These are phyloP conservation scores for Beta lomatogona DNA, from an alignment of 179 eudicot species.

Conservation along the genomic window DNA sequence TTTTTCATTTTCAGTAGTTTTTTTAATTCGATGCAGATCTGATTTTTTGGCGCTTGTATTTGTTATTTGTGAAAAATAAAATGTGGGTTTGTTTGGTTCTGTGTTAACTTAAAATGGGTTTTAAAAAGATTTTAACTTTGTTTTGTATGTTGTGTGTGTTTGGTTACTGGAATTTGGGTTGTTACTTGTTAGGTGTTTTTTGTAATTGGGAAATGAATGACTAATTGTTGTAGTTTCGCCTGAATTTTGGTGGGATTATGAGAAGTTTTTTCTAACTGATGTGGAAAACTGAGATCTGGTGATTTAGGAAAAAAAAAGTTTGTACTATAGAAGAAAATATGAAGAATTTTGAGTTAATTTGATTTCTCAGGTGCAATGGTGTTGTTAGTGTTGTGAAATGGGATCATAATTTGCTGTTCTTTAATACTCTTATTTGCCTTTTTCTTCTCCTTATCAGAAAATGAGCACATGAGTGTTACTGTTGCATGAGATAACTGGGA, in stretches of 20 bases:
- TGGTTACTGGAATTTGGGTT: neutral
- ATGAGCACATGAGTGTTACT: neutral
- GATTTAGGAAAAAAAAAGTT: neutral
- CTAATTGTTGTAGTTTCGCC: too few relatives aligned
- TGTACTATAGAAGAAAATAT: neutral
- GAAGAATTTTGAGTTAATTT: neutral
- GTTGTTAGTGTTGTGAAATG: neutral
- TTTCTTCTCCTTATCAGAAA: too few relatives aligned
- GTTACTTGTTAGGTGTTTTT: neutral
- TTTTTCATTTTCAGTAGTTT: neutral
- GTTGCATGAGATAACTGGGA: slow-evolving; percentile 1
- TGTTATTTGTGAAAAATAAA: slow-evolving; percentile 25
- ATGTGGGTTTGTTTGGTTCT: slow-evolving; percentile 26
- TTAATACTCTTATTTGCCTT: too few relatives aligned
- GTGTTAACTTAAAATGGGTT: slow-evolving; percentile 6
- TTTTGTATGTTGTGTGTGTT: neutral
- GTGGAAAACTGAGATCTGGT: slow-evolving; percentile 18
- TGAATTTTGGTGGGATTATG: neutral
- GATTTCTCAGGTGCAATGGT: neutral
- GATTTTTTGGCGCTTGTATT: slow-evolving; percentile 1
- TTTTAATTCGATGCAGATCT: slow-evolving; percentile 21
- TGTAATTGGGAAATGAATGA: too few relatives aligned
- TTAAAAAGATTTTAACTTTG: neutral
- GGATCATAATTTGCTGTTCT: neutral
- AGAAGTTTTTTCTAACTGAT: neutral